Conservation (phyloP, 495 filamentous ascomycete species). For the Aspergillus affinis region DNA sequence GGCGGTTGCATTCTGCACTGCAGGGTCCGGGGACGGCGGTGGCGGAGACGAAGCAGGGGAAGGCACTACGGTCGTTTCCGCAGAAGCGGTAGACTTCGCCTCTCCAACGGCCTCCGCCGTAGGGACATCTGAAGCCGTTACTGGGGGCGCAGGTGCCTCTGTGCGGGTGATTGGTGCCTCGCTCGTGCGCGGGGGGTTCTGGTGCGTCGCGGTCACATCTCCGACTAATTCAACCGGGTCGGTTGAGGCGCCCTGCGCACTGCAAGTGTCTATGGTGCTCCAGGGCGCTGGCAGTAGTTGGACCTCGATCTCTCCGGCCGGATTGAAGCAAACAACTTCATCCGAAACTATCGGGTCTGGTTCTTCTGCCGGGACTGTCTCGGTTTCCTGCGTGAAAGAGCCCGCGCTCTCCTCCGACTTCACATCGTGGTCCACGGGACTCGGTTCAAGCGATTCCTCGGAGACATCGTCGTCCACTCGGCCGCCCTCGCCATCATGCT, state of each 20-base stretch:
- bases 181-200: neutral
- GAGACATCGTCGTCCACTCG: constrained; percentile 57
- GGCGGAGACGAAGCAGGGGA: constrained; percentile 13
- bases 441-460: constrained; percentile 32
- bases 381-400: neutral
- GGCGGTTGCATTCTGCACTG: constrained; percentile 24
- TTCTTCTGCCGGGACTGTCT: neutral
- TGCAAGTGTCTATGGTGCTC: neutral
- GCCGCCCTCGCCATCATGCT: constrained; percentile 67
- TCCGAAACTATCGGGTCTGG: neutral
- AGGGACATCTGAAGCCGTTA: neutral
- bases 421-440: constrained; percentile 41
- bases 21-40: constrained; percentile 22
- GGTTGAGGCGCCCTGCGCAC: neutral
- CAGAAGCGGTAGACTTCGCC: constrained; percentile 22
- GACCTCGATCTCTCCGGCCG: neutral
- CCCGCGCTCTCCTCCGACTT: neutral
- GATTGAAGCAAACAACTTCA: neutral
- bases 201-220: neutral
- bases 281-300: neutral
- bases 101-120: constrained; percentile 17
- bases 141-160: neutral
- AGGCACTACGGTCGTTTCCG: constrained; percentile 8
- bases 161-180: neutral
- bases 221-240: neutral